Conservation (phyloP, 345 rosid species). For the Adansonia digitata region DNA sequence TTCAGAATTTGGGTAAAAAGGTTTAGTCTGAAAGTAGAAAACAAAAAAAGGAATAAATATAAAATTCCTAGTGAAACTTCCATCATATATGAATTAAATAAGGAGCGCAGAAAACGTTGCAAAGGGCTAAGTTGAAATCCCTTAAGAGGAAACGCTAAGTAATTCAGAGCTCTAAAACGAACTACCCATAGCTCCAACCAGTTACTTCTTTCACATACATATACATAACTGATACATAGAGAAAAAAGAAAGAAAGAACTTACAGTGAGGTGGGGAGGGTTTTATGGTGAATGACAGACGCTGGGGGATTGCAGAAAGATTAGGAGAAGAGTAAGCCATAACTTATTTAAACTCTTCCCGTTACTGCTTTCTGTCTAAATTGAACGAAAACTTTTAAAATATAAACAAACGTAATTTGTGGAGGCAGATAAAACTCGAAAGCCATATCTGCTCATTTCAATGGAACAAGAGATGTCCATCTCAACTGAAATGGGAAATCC, state of each 20-base stretch:
- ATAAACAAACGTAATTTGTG: neutral
- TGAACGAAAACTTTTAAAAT: neutral
- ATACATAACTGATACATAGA: neutral
- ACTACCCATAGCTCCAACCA: neutral
- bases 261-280: slow-evolving; percentile 22
- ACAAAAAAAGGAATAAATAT: neutral
- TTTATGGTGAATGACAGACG: slow-evolving; percentile 20
- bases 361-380: neutral
- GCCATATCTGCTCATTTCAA: neutral
- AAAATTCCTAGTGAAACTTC: neutral
- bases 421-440: neutral
- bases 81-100: neutral
- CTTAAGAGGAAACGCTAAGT: neutral
- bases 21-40: neutral
- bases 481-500: neutral
- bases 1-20: neutral
- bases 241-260: slow-evolving; percentile 24
- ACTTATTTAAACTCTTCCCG: neutral
- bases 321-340: slow-evolving; percentile 25
- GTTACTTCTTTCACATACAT: neutral
- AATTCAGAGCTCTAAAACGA: neutral
- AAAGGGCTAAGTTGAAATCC: neutral
- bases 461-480: neutral
- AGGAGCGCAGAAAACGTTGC: neutral
- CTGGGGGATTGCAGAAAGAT: slow-evolving; percentile 27